phyloP scores from a whole-genome alignment of 176 grass and related monocot genomes.

The Oryza nivara region DNA sequence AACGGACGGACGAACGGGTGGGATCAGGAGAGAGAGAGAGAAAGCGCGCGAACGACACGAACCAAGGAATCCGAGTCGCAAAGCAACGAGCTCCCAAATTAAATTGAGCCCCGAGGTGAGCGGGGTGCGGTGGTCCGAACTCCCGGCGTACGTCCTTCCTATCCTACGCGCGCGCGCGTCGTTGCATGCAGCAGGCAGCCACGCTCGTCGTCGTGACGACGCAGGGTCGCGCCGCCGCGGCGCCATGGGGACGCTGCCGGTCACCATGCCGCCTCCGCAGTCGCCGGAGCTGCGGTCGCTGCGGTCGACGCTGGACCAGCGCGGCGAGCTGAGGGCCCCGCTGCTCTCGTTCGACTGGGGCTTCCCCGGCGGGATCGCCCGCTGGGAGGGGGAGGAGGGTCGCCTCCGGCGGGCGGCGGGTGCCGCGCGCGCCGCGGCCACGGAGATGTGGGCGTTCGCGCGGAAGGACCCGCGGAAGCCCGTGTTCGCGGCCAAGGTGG shows the following conservation, averaged over 20 bases:
- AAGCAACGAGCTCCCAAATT: background rate
- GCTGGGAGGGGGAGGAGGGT: background rate
- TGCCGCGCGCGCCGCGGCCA: constrained; percentile 32
- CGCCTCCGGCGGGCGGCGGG: background rate
- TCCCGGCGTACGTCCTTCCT: background rate
- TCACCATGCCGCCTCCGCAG: constrained; percentile 35
- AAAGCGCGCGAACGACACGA: background rate
- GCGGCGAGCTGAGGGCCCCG: constrained; percentile 37
- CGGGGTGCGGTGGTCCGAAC: background rate
- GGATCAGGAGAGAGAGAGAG: background rate
- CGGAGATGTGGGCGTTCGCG: constrained; percentile 57
- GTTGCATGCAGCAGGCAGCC: background rate
- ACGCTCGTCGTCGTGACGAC: too few species aligned
- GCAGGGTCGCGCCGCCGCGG: background rate
- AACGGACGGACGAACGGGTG: background rate
- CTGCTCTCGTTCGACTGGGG: constrained; percentile 49
- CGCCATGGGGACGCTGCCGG: constrained; percentile 45
- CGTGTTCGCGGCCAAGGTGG: constrained; percentile 79
- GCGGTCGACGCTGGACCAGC: constrained; percentile 43
- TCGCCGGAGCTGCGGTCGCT: constrained; percentile 44
- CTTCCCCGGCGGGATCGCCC: background rate
- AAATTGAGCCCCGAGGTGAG: constrained; percentile 1
- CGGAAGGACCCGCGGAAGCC: constrained; percentile 62
- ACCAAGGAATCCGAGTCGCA: constrained; percentile 16
- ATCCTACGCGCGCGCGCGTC: constrained; percentile 22